Base-by-base conservation (phyloP, 208 protist species). In the Leishmania amazonensis region DNA sequence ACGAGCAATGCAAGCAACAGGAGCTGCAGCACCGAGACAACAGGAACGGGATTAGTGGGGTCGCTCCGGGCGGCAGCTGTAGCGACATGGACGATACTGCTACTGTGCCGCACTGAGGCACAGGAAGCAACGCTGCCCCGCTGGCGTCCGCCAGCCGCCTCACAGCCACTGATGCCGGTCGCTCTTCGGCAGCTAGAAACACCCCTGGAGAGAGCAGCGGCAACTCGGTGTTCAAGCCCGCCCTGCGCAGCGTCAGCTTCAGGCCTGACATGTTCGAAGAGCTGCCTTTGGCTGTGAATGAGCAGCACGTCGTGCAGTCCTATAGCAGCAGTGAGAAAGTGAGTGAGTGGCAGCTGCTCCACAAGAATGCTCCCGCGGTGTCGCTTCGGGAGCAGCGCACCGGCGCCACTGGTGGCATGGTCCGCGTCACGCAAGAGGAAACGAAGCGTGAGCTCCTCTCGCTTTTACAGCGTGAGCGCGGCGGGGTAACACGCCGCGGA, bases 331-430 rank as follows among this genome's bases (percentile, higher is more conserved):
- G 84, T 35, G 88, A 91, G 75, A 82, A 83, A 67, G 81, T 58
- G 79, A 85, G 72, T 42, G 85, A 88, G 80, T 85, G 80, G 83
- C 88, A 88, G 77, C 78, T 89, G 75, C 81, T 91, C 51, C 81
- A 85, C 58, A 81, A 83, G 67, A 75, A 75, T 4, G 76, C 81
- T 0, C 74, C 82, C 19, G 85, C 85, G 4, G 67, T 87, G 70
- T 78, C 80, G 6, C 86, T 71, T 28, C 83, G 83, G 57, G 51
- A 81, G n/a, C 76, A 76, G 11, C 54, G 79, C 28, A 49, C 31
- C 9, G 17, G 15, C n/a, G 47, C 13, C 71, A 53, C 35, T 15
- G 74, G 13, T 31, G 45, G 49, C 54, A 58, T 4, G 62, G 28
- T 45, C 81, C 71, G 35, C 68, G 21, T 80, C 79, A 6, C 51